Evolutionary conservation across 2,329 filamentous ascomycete genomes (phyloP).

Genomic region (Colletotrichum sp.): DNA sequence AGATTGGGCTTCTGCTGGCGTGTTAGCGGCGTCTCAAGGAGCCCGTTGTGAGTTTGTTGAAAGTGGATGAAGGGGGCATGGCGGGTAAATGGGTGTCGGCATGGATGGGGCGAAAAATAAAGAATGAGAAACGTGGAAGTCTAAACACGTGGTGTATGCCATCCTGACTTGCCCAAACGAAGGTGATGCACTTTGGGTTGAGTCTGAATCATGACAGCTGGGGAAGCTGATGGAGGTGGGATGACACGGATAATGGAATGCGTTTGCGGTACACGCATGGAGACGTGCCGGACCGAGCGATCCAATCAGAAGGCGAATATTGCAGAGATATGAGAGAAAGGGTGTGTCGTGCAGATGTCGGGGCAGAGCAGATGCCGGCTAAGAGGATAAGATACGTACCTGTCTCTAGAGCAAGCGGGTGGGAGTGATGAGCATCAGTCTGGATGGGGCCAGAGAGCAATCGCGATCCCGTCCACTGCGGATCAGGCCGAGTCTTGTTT

Average conservation of each 20-base stretch:
- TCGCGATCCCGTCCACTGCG: slow-evolving; percentile 21
- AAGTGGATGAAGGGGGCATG: background rate
- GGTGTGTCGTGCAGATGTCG: background rate
- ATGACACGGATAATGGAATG: background rate
- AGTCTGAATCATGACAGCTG: slow-evolving; percentile 13
- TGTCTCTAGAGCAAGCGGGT: background rate
- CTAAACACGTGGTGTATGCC: slow-evolving; percentile 15
- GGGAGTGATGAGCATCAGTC: background rate
- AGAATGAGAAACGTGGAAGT: background rate
- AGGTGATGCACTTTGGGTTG: slow-evolving; percentile 12
- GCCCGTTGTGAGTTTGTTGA: background rate
- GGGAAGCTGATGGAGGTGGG: background rate
- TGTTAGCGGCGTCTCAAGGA: background rate
- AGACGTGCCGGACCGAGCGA: background rate
- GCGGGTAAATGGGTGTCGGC: background rate
- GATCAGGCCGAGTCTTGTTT: slow-evolving; percentile 19
- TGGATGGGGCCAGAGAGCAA: slow-evolving; percentile 17
- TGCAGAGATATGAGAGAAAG: background rate
- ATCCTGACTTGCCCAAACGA: slow-evolving; percentile 17
- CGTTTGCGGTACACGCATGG: background rate
- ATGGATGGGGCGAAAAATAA: background rate
- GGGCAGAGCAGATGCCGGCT: background rate
- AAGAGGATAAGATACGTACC: background rate
- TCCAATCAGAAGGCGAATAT: background rate
- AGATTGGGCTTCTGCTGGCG: slow-evolving; percentile 2